phyloP scores from a whole-genome alignment of 768 basidiomycete species.

The Termitomyces sp. region DNA sequence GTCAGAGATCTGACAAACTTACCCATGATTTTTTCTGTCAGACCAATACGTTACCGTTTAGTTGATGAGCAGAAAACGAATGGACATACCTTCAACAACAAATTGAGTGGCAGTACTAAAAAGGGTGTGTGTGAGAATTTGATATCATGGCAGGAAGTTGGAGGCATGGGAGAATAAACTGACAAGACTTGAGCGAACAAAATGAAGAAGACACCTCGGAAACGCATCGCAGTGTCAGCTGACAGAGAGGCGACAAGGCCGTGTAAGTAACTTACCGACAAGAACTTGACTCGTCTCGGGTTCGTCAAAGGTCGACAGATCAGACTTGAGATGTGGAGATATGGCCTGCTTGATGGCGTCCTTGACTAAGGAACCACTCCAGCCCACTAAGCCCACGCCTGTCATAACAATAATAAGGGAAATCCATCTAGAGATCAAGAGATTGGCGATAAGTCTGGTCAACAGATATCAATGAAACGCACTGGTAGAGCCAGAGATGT shows the following conservation, averaged over 20 bases:
- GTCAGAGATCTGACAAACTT: conserved; percentile 5
- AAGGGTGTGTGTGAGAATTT: not conserved
- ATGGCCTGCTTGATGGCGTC: conserved; percentile 51
- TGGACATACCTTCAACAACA: conserved; percentile 65
- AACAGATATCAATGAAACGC: conserved; percentile 6
- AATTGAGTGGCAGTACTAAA: conserved; percentile 84
- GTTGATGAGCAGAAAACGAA: conserved; percentile 7
- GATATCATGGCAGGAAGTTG: conserved; percentile 15
- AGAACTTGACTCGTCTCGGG: conserved; percentile 67
- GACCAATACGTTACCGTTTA: conserved; percentile 6
- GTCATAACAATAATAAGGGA: conserved; percentile 85
- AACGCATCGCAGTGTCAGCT: conserved; percentile 12
- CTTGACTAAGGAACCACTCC: conserved; percentile 84
- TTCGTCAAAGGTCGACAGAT: conserved; percentile 35
- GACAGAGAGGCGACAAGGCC: conserved; percentile 13
- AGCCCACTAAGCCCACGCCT: conserved; percentile 82
- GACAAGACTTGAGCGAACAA: conserved; percentile 94
- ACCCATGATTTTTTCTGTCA: conserved; percentile 83
- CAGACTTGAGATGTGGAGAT: conserved; percentile 24
- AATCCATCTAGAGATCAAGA: conserved; percentile 59
- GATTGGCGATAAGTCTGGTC: not conserved
- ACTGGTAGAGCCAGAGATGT: conserved; percentile 86
- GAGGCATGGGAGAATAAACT: conserved; percentile 22
- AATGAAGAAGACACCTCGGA: conserved; percentile 80
- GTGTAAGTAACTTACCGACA: conserved; percentile 46